Evolutionary conservation across 768 basidiomycete genomes (phyloP).

Genomic region (Sarcomyxa edulis): DNA sequence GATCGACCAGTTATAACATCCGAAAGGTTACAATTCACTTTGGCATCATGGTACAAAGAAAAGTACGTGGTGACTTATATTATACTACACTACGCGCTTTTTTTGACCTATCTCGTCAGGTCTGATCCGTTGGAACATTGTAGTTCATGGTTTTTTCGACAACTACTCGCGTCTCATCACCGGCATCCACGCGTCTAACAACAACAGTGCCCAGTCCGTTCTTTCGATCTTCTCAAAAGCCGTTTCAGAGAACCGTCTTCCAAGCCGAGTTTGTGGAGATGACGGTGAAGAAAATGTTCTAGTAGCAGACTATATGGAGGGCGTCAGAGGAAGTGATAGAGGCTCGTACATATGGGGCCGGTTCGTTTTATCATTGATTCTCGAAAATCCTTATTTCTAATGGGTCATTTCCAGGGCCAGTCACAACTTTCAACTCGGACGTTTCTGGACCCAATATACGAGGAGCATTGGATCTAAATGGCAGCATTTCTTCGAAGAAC

Average conservation of each 20-base stretch:
- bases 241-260: slow-evolving; percentile 11
- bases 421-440: slow-evolving; percentile 14
- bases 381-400: not conserved
- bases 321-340: slow-evolving; percentile 8
- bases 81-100: not conserved
- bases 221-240: slow-evolving; percentile 15
- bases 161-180: slow-evolving; percentile 18
- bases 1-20: no score
- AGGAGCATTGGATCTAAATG: slow-evolving; percentile 21
- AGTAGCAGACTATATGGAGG: slow-evolving; percentile 18
- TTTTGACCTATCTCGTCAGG: slow-evolving; percentile 6
- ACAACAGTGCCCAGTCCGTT: slow-evolving; percentile 22
- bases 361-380: slow-evolving; percentile 7
- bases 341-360: slow-evolving; percentile 24
- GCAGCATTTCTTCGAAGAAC: slow-evolving; percentile 22
- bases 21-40: no score
- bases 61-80: slow-evolving; percentile 12
- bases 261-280: slow-evolving; percentile 20
- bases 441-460: slow-evolving; percentile 26
- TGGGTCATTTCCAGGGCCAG: slow-evolving; percentile 19
- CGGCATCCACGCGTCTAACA: slow-evolving; percentile 17
- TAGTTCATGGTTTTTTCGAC: slow-evolving; percentile 26
- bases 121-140: slow-evolving; percentile 21
- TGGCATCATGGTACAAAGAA: slow-evolving; percentile 30
- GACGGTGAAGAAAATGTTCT: slow-evolving; percentile 22